Conservation (phyloP, 345 rosid genomes). For the Pistacia integerrima region DNA sequence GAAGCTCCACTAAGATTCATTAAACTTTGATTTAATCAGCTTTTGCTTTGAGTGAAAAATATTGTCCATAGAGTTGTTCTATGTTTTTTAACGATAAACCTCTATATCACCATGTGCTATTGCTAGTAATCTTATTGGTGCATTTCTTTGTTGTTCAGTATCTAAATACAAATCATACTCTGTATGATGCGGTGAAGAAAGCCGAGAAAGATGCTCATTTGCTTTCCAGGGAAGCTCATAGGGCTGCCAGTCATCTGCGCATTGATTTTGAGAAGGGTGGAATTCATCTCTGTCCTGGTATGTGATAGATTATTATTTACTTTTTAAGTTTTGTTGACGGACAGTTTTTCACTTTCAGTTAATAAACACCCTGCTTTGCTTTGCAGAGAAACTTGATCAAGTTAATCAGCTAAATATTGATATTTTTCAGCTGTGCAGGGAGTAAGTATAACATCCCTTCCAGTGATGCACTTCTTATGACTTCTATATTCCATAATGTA, state of each 20-base stretch:
- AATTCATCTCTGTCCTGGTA: constrained; percentile 82
- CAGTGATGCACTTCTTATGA: not conserved
- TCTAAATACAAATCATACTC: constrained; percentile 77
- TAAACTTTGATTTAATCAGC: not conserved
- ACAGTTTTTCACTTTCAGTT: constrained; percentile 14
- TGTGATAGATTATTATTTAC: constrained; percentile 14
- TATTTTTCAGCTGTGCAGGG: constrained; percentile 63
- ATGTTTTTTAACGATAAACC: not conserved
- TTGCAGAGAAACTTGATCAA: constrained; percentile 76
- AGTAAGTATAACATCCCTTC: constrained; percentile 52
- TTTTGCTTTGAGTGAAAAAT: not conserved
- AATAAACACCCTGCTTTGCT: constrained; percentile 16
- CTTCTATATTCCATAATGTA: not conserved
- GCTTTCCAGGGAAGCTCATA: constrained; percentile 75
- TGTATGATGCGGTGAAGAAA: constrained; percentile 81
- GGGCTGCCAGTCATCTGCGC: constrained; percentile 74
- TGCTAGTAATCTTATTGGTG: constrained; percentile 9
- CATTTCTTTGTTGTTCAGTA: constrained; percentile 43
- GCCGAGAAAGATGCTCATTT: constrained; percentile 71
- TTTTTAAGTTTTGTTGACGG: constrained; percentile 12
- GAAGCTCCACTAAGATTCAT: not conserved
- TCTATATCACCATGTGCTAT: constrained; percentile 1
- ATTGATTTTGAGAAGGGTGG: constrained; percentile 94
- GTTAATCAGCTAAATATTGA: constrained; percentile 71
- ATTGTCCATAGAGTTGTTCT: not conserved